Evolutionary conservation across 352 stramenopile species (phyloP).

Genomic region (Nothophytophthora sp.): DNA sequence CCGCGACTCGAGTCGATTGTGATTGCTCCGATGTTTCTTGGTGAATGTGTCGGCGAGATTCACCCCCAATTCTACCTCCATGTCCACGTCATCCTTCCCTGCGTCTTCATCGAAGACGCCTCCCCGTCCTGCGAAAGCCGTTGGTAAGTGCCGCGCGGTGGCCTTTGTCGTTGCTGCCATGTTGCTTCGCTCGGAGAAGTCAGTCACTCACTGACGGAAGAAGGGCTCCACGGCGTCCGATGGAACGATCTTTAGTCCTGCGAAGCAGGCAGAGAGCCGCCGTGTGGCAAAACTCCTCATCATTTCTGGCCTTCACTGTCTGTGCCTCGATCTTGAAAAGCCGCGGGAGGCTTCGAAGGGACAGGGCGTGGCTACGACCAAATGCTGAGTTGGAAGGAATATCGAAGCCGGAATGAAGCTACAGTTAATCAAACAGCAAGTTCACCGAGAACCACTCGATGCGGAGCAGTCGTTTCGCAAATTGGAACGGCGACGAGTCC

Average conservation of each 20-base stretch:
- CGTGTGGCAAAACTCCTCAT: background rate
- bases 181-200: background rate
- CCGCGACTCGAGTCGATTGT: background rate
- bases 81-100: slow-evolving; percentile 8
- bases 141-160: too few relatives aligned
- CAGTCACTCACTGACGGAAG: too few relatives aligned
- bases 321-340: background rate
- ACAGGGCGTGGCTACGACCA: too few relatives aligned
- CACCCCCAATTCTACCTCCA: slow-evolving; percentile 22
- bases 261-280: background rate
- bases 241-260: too few relatives aligned
- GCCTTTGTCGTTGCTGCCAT: background rate
- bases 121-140: too few relatives aligned
- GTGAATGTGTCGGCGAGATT: slow-evolving; percentile 21
- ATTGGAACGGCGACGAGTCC: too few relatives aligned
- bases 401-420: background rate
- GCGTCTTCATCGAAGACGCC: slow-evolving; percentile 2
- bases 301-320: background rate
- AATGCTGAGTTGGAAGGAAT: background rate
- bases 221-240: too few relatives aligned
- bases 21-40: slow-evolving; percentile 1
- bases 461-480: background rate
- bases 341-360: background rate
- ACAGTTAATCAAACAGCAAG: background rate
- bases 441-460: too few relatives aligned